Evolutionary conservation across 352 stramenopile species (phyloP).

Genomic region (Pythium sp.): DNA sequence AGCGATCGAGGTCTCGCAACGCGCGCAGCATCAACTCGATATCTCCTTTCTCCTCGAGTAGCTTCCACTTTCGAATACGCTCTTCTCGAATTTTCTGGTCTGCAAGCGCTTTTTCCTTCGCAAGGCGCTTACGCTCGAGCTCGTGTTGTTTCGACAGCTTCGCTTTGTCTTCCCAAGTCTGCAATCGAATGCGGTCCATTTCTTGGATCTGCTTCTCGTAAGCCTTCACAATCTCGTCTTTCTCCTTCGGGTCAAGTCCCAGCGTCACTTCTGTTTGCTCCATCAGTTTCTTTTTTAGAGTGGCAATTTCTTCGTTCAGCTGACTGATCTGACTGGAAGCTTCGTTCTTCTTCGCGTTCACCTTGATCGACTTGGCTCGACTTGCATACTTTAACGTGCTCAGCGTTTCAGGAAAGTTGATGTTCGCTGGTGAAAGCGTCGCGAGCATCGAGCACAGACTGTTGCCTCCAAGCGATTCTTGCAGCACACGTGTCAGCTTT

Average conservation of each 20-base stretch:
- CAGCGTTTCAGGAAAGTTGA: conserved; percentile 94
- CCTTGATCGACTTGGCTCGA: conserved; percentile 93
- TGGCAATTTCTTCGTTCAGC: conserved; percentile 88
- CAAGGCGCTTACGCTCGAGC: conserved; percentile 76
- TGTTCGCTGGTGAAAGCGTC: conserved; percentile 92
- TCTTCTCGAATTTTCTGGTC: conserved; percentile 82
- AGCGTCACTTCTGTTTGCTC: conserved; percentile 69
- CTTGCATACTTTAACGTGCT: conserved; percentile 96
- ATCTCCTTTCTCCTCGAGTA: conserved; percentile 82
- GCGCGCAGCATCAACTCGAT: conserved; percentile 79
- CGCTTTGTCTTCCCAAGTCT: conserved; percentile 89
- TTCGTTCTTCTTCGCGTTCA: conserved; percentile 92
- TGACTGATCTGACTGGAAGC: conserved; percentile 88
- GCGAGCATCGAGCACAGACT: conserved; percentile 95
- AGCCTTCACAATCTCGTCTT: conserved; percentile 84
- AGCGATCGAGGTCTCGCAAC: conserved; percentile 55
- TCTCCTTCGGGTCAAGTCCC: conserved; percentile 78
- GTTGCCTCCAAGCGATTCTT: conserved; percentile 92
- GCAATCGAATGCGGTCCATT: conserved; percentile 78
- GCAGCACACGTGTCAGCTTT: conserved; percentile 92
- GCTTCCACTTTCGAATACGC: conserved; percentile 78
- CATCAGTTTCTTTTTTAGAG: conserved; percentile 83
- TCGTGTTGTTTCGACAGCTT: conserved; percentile 86
- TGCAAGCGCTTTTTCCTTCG: conserved; percentile 72
- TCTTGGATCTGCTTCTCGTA: conserved; percentile 90